Evolutionary conservation across 2,329 filamentous ascomycete genomes (phyloP), one percentile per base, ranked within the genome.

Genomic region (Parastagonospora avenae): DNA sequence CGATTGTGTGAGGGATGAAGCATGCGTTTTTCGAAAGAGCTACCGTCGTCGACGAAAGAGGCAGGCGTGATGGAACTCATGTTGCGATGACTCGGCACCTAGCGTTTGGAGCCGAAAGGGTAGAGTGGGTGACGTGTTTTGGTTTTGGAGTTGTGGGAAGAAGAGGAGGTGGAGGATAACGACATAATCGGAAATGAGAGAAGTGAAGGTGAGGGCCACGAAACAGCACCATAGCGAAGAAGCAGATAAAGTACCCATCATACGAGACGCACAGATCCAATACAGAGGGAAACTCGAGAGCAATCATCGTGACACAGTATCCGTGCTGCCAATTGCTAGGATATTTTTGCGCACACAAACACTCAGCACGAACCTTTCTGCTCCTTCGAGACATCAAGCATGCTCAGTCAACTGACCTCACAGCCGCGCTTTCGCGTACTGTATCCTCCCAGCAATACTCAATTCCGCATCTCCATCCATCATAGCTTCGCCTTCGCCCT

Each of bases 401-500:
- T 15, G 24, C 3, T 24, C 5, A 5, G 5, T 24, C 19, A 24
- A 3, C 5, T 24, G 5, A 5, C 19, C 19, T 24, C 19, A 5
- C 5, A 24, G 19, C 19, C 19, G 19, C n/a, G n/a, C n/a, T n/a
- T n/a, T n/a, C n/a, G n/a, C n/a, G n/a, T n/a, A n/a, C n/a, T n/a
- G n/a, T n/a, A n/a, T n/a, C n/a, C n/a, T n/a, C 12, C 33, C 28
- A 24, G 7, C 27, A n/a, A 16, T 9, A 36, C 10, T 15, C 6
- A 19, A 14, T 14, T 11, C 24, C 24, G 12, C 14, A 28, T 30
- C 36, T 19, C 2, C 28, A 14, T 2, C 38, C 15, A 27, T 42
- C 74, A 86, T 47, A 87, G 68, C 71, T 81, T 86, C 27, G 83
- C 81, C 76, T 85, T 87, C 62, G 84, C 79, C 63, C 78, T 79